These are phyloP conservation scores for Phylloporus sp. DNA, from an alignment of 768 basidiomycete species.

Conservation along the genomic window DNA sequence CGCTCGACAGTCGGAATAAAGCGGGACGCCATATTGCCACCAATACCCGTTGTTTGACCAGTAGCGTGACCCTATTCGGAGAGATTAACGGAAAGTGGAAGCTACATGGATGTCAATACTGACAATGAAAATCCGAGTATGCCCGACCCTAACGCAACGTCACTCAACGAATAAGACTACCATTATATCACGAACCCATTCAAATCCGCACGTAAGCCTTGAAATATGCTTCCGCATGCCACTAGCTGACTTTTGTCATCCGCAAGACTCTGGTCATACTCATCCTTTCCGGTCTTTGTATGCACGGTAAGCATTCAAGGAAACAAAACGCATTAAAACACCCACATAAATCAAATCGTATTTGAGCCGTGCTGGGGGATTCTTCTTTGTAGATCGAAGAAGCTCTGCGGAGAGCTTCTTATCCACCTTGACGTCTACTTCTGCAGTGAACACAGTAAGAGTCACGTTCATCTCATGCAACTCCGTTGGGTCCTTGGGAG, in stretches of 20 bases:
- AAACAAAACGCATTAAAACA: neutral
- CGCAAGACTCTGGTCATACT: conserved; percentile 67
- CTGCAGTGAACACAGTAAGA: conserved; percentile 33
- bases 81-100: conserved; percentile 1
- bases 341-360: conserved; percentile 75
- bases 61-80: conserved; percentile 77
- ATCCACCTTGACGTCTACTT: conserved; percentile 57
- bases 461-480: conserved; percentile 25
- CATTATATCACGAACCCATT: conserved; percentile 56
- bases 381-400: conserved; percentile 91
- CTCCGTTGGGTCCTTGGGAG: conserved; percentile 23
- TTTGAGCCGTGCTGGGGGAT: conserved; percentile 69
- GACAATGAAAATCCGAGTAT: conserved; percentile 83
- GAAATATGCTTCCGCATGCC: conserved; percentile 76
- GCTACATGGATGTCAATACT: conserved; percentile 17
- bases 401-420: conserved; percentile 70
- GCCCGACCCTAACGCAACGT: conserved; percentile 46
- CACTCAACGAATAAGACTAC: conserved; percentile 2
- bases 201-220: conserved; percentile 81
- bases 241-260: conserved; percentile 59
- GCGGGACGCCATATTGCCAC: conserved; percentile 67
- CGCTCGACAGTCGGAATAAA: conserved; percentile 97
- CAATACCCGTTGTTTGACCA: conserved; percentile 84
- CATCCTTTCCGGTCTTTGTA: conserved; percentile 71
- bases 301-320: conserved; percentile 17